phyloP scores from a whole-genome alignment of 2,329 filamentous ascomycete species.

The Ophiostoma quercus region DNA sequence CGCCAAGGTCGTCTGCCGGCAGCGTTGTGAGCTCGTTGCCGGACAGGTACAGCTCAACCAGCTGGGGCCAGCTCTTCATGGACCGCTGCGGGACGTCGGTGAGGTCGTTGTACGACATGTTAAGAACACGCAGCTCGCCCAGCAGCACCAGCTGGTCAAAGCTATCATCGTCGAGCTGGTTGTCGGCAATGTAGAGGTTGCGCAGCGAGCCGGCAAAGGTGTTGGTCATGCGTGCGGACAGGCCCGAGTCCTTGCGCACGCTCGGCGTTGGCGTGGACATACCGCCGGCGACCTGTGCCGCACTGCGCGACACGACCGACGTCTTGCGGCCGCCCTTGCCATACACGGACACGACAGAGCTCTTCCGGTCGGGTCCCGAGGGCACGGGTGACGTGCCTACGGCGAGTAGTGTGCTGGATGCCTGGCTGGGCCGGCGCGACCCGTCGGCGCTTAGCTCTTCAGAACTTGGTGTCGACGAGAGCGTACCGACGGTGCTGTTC shows the following conservation, averaged over 20 bases:
- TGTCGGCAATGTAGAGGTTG: constrained; percentile 85
- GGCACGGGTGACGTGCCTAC: constrained; percentile 67
- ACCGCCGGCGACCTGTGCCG: constrained; percentile 29
- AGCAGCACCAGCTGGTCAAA: constrained; percentile 86
- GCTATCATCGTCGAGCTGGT: constrained; percentile 87
- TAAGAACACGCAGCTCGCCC: constrained; percentile 78
- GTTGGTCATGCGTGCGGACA: constrained; percentile 71
- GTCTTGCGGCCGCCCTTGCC: constrained; percentile 77
- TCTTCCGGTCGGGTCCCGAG: constrained; percentile 60
- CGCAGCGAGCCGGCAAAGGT: constrained; percentile 85
- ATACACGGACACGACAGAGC: constrained; percentile 75
- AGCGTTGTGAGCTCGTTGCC: constrained; percentile 90
- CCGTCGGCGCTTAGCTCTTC: constrained; percentile 64
- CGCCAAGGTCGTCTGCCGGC: constrained; percentile 89
- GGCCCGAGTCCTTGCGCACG: constrained; percentile 78
- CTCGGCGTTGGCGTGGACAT: constrained; percentile 50
- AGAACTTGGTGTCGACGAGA: constrained; percentile 62
- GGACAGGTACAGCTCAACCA: constrained; percentile 88
- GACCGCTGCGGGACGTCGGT: constrained; percentile 87
- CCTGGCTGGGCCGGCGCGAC: constrained; percentile 73
- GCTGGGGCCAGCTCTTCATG: constrained; percentile 81
- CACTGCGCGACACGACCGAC: constrained; percentile 67
- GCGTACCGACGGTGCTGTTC: constrained; percentile 37
- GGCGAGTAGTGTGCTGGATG: constrained; percentile 69
- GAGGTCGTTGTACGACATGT: constrained; percentile 90